Percentiles rank a stretch among this genome's conserved stretches.
These are phyloP conservation scores for Pelargonium myrrhifolium DNA, from an alignment of 441 rosid species.

Conservation along the genomic window DNA sequence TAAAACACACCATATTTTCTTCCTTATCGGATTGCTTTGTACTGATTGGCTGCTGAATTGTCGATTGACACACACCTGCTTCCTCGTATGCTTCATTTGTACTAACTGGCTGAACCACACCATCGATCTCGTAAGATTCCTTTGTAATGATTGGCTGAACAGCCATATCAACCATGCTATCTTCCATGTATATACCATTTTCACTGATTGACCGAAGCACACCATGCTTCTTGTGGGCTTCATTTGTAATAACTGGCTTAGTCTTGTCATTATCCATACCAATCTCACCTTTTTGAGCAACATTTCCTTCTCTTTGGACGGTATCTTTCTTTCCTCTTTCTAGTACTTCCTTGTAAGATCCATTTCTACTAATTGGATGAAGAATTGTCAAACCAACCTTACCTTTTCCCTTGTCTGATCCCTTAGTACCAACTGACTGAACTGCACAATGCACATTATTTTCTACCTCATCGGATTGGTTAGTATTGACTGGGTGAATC, in stretches of 20 bases:
- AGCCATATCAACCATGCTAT: too few species aligned
- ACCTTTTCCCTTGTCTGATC: not conserved
- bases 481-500: not conserved
- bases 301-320: not conserved
- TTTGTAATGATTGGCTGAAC: too few species aligned
- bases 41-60: not conserved
- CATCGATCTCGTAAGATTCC: not conserved
- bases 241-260: conserved; percentile 17
- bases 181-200: too few species aligned
- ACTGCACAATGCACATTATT: not conserved
- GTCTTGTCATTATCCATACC: conserved; percentile 25
- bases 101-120: not conserved
- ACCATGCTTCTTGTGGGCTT: too few species aligned
- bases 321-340: conserved; percentile 33
- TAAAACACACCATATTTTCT: not conserved
- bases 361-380: not conserved
- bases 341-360: conserved; percentile 14
- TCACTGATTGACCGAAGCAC: too few species aligned
- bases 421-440: not conserved
- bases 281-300: not conserved
- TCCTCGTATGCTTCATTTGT: not conserved
- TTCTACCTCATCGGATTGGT: not conserved
- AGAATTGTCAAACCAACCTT: not conserved
- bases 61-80: too few species aligned
- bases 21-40: not conserved